These are phyloP conservation scores for Yarrowia hollandica DNA, from an alignment of 805 yeast genomes.

Conservation along the genomic window DNA sequence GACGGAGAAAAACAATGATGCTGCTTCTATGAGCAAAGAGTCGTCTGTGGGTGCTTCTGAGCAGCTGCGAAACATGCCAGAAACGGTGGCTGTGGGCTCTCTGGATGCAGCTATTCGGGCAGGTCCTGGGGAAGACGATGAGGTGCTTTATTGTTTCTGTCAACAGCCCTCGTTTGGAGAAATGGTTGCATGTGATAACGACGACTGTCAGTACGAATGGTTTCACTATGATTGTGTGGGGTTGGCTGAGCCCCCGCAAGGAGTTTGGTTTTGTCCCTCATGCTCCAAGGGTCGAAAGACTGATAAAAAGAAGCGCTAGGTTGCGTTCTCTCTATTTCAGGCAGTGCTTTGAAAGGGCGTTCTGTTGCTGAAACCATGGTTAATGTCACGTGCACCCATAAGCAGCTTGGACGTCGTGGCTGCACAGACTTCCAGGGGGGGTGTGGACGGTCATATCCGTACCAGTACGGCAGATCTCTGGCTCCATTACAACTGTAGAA, in stretches of 20 bases:
- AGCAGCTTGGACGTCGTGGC: neutral
- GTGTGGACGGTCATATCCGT: too few species aligned
- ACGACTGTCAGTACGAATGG: conserved; percentile 88
- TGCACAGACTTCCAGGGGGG: neutral
- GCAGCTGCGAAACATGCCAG: conserved; percentile 27
- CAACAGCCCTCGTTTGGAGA: conserved; percentile 92
- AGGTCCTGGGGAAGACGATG: conserved; percentile 60
- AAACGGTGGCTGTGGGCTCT: conserved; percentile 19
- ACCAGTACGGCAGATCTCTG: neutral
- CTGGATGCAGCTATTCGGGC: conserved; percentile 21
- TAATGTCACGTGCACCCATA: neutral
- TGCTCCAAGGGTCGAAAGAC: conserved; percentile 50
- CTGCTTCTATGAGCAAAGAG: conserved; percentile 3
- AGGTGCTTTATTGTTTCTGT: conserved; percentile 77
- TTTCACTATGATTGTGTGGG: conserved; percentile 96
- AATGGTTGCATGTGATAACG: conserved; percentile 96
- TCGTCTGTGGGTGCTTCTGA: conserved; percentile 21
- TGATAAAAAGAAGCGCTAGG: conserved; percentile 37
- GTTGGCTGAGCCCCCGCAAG: conserved; percentile 81
- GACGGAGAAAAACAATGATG: neutral
- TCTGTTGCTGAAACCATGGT: too few species aligned
- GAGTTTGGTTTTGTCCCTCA: conserved; percentile 92
- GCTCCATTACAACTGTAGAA: conserved; percentile 31
- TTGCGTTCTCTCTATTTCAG: too few species aligned
- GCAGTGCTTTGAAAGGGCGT: too few species aligned